Base-by-base conservation (phyloP, 805 yeast species). In the Torulaspora quercuum region DNA sequence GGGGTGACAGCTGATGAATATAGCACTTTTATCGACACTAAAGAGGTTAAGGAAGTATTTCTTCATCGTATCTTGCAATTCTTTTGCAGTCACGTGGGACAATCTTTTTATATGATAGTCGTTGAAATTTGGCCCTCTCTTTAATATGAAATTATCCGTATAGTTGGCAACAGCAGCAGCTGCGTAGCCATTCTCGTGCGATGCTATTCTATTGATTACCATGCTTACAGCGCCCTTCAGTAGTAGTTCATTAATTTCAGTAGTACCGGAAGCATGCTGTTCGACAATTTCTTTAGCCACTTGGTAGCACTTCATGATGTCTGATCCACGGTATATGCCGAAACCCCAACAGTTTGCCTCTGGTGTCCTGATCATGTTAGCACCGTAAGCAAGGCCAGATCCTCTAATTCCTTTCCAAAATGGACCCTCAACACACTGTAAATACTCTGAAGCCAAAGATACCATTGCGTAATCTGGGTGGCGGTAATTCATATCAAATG, bases 361-460 rank as follows among this genome's bases (percentile, higher is more conserved):
- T 8, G 75, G 54, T 44, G 73, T 71, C 31, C 76, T 69, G 28
- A 69, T 55, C 48, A 86, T 68, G 37, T 67, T 69, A 1, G 90
- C 92, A 24, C 96, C 97, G 59, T 92, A 92, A 0, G 97, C 97
- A 27, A 85, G 67, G 2, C 98, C 98, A 1, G 88, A 73, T 25
- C 98, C 98, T 63, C 98, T 76, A 21, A 92, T 84, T 38, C 94
- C 95, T 52, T 86, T 75, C 97, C 97, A 90, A 45, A 90, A 81
- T 22, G 97, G 98, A 3, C 98, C 98, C 59, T 92, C 98, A 12
- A 86, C 87, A 23, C 87, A 82, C 46, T 81, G 83, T 38, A 92
- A 67, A 50, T 79, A 82, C 37, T 83, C 88, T 5, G 82, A 72
- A 5, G 88, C 85, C 17, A 89, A 70, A 0, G 81, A 72, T 25